These are phyloP conservation scores for Acidiella bohemica DNA, from an alignment of 495 filamentous ascomycete species.

Conservation along the genomic window DNA sequence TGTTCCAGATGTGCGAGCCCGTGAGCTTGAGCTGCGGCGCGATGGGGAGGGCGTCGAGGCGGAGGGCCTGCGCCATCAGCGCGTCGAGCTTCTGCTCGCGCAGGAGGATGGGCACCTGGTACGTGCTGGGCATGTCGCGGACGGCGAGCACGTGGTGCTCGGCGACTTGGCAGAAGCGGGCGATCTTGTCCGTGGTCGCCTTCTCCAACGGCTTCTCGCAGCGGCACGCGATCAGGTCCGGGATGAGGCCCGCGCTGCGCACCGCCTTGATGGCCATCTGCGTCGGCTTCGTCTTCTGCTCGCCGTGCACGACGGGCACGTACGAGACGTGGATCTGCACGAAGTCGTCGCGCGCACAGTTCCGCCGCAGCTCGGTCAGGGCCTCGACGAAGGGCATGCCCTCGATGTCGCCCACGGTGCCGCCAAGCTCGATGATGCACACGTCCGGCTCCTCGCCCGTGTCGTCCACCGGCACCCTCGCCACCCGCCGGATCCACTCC, in stretches of 20 bases:
- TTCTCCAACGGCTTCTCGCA: conserved; percentile 61
- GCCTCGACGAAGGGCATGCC: conserved; percentile 82
- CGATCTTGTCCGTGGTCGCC: conserved; percentile 74
- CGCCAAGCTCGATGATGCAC: conserved; percentile 75
- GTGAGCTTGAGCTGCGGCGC: conserved; percentile 36
- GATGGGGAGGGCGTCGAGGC: conserved; percentile 39
- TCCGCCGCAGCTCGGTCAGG: conserved; percentile 57
- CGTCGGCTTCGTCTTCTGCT: conserved; percentile 96
- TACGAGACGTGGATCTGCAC: conserved; percentile 72
- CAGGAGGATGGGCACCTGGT: conserved; percentile 85
- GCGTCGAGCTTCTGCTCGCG: conserved; percentile 60
- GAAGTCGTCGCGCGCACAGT: conserved; percentile 68
- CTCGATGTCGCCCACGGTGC: conserved; percentile 85
- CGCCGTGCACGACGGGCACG: conserved; percentile 56
- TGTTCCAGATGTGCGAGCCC: conserved; percentile 53
- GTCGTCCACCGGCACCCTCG: conserved; percentile 76
- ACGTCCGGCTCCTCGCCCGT: conserved; percentile 71
- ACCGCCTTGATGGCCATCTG: conserved; percentile 76
- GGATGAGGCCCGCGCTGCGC: conserved; percentile 66
- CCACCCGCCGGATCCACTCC: conserved; percentile 82
- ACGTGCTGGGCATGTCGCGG: conserved; percentile 71
- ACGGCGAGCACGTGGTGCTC: conserved; percentile 70
- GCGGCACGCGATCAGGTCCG: conserved; percentile 91
- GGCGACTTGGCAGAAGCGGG: conserved; percentile 72
- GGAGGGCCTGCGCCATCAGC: conserved; percentile 45